A percentile compares a stretch with the other conserved stretches of the same genome.
phyloP scores from a whole-genome alignment of 768 basidiomycete species.

The Calocera cornea region DNA sequence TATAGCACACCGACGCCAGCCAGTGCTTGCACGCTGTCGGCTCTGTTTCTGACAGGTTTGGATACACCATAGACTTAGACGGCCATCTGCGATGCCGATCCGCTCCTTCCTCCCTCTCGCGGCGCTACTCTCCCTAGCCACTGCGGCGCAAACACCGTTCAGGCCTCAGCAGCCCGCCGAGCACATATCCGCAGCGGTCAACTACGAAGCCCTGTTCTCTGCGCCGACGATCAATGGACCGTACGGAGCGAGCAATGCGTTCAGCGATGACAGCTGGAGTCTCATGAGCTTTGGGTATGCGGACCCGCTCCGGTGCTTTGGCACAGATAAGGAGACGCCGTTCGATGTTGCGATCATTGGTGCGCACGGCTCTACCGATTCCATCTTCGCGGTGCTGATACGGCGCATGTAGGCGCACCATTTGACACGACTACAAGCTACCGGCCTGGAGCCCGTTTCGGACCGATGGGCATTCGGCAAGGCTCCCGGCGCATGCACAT shows the following conservation, averaged over 20 bases:
- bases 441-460: slow-evolving; percentile 25
- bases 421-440: slow-evolving; percentile 26
- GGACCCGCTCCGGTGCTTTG: slow-evolving; percentile 21
- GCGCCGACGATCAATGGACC: neutral
- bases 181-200: neutral
- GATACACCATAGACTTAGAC: neutral
- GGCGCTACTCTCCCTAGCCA: neutral
- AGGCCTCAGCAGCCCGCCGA: neutral
- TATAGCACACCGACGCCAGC: neutral
- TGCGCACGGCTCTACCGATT: neutral
- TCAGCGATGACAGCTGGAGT: neutral
- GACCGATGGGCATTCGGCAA: slow-evolving; percentile 26
- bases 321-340: slow-evolving; percentile 15
- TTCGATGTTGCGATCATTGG: slow-evolving; percentile 24
- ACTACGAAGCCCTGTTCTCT: neutral
- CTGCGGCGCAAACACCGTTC: neutral
- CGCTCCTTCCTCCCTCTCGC: neutral
- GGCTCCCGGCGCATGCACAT: slow-evolving; percentile 21
- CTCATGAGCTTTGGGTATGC: slow-evolving; percentile 21
- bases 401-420: slow-evolving; percentile 19
- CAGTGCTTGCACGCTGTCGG: neutral
- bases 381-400: neutral
- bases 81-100: neutral
- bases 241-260: neutral
- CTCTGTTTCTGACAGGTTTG: neutral